phyloP scores from a whole-genome alignment of 257 asterid species.

The Solanum sitiens region DNA sequence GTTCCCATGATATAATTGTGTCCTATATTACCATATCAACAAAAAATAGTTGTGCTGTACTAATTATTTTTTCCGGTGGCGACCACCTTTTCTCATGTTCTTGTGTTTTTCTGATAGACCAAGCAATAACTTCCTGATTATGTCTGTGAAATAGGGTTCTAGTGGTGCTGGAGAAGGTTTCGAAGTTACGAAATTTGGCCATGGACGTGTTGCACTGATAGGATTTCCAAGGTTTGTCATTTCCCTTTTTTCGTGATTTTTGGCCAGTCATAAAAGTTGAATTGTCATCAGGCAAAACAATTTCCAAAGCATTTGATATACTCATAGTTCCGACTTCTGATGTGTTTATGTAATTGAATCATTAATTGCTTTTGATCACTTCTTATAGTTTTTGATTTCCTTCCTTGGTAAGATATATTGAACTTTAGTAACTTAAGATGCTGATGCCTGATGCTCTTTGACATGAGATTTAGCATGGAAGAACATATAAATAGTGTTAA shows the following conservation, averaged over 20 bases:
- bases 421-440: neutral
- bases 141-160: constrained; percentile 52
- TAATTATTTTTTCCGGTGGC: neutral
- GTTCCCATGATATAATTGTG: neutral
- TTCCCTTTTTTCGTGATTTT: neutral
- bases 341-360: neutral
- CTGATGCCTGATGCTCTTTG: neutral
- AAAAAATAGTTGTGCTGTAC: neutral
- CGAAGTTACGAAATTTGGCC: constrained; percentile 96
- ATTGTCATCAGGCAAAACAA: neutral
- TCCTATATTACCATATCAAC: neutral
- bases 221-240: constrained; percentile 92
- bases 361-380: neutral
- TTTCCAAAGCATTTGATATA: neutral
- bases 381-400: neutral
- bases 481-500: neutral
- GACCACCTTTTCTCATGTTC: neutral
- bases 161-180: constrained; percentile 99
- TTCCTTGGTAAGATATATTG: neutral
- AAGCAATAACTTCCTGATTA: neutral
- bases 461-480: neutral
- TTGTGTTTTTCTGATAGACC: neutral
- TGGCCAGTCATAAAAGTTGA: neutral
- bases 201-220: constrained; percentile 92
- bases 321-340: neutral